These are phyloP conservation scores for Botrytis deweyae DNA, from an alignment of 2,329 filamentous ascomycete genomes.

Conservation along the genomic window DNA sequence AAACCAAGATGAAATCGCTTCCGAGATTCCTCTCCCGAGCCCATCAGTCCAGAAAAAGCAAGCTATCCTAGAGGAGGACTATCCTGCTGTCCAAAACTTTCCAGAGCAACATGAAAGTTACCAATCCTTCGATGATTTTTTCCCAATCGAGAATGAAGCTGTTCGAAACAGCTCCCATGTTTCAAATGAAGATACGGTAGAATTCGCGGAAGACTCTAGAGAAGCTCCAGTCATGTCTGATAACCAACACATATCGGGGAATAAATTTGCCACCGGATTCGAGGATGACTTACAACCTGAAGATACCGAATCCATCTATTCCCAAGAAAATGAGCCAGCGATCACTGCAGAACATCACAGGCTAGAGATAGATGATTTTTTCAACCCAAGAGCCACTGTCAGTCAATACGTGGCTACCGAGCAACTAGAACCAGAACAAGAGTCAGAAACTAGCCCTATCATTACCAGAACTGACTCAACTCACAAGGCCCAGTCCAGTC, in stretches of 20 bases:
- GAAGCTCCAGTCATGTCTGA: background rate
- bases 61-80: background rate
- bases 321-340: background rate
- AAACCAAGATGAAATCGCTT: background rate
- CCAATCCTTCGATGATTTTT: background rate
- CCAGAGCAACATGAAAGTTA: background rate
- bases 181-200: background rate
- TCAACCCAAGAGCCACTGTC: no score
- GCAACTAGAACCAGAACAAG: background rate
- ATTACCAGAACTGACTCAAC: no score
- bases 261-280: accelerated
- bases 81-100: background rate
- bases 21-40: background rate
- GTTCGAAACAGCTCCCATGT: background rate
- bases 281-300: background rate
- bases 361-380: background rate
- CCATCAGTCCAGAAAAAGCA: background rate
- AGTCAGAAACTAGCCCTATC: background rate
- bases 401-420: background rate
- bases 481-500: background rate
- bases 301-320: background rate
- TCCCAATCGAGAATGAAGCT: background rate
- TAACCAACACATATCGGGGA: background rate
- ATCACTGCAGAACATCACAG: background rate
- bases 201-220: background rate